Base-by-base conservation (phyloP, 257 asterid species). In the Paraleonurus japonicus region DNA sequence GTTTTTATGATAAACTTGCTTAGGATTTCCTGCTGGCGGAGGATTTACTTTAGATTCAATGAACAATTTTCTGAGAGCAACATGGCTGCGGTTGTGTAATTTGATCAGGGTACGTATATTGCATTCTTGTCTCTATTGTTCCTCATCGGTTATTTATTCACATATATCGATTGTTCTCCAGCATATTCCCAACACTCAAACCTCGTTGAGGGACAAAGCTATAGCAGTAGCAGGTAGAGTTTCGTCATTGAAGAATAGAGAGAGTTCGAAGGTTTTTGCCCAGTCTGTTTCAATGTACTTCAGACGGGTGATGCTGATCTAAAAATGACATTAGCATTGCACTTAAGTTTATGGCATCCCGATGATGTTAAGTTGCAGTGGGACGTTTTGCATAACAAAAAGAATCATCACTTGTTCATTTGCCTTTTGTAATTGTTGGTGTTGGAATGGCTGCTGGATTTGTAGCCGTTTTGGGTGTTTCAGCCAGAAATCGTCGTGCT, bases 301-400 rank as follows among this genome's bases (percentile, higher is more conserved):
- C 79, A 68, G 41, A 54, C 81, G 24, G 58, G 37, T 12, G 82
- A 75, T 59, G 66, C 84, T 24, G 95, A 91, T 70, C 70, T 86
- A 65, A 81, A 69, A 75, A 86, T 84, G 96, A 83, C 80, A 23
- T 73, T 94, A 54, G 97, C 96, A 0, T 70, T 86, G 65, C 97
- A 91, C 87, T 67, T 91, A 87, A 89, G 97, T 81, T 75, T 94
- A 66, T 91, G 95, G 94, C 96, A 91, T 67, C 84, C 96, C 1
- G 96, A 91, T 27, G 97, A 94, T 67, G 96, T 94, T 53, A 76
- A 74, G 43, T 57, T 85, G 83, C 92, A 87, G 71, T 94, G 97
- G 98, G 88, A 91, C 54, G 74, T 87, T 22, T 88, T 87, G 92
- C 87, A 87, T 58, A 86, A 61, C 64, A 79, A 77, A 70, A 71